Conservation (phyloP, 805 yeast species). For the Spathaspora gorwiae region DNA sequence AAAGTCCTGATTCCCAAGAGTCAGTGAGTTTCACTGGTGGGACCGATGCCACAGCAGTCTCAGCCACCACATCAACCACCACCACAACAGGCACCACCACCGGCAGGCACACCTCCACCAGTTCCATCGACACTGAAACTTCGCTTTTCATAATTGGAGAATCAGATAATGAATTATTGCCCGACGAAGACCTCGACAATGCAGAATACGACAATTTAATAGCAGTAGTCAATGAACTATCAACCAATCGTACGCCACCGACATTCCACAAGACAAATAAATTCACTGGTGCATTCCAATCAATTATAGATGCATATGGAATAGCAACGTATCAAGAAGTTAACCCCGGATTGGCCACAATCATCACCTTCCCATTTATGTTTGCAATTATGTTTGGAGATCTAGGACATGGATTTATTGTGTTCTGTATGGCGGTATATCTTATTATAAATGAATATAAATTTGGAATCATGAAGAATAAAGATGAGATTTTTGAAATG, state of each 20-base stretch:
- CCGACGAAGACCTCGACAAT: conserved; percentile 9
- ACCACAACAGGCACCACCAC: background rate
- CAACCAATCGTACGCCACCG: conserved; percentile 66
- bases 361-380: conserved; percentile 76
- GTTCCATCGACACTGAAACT: conserved; percentile 4
- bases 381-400: conserved; percentile 85
- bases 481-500: conserved; percentile 77
- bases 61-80: background rate
- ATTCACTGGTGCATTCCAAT: conserved; percentile 65
- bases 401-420: conserved; percentile 69
- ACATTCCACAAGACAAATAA: conserved; percentile 68
- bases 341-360: conserved; percentile 70
- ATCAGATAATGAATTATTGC: conserved; percentile 11
- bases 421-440: conserved; percentile 50
- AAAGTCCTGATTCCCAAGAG: conserved; percentile 16
- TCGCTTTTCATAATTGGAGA: conserved; percentile 23
- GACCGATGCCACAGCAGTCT: background rate
- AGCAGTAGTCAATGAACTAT: conserved; percentile 53
- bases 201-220: conserved; percentile 19
- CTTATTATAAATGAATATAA: conserved; percentile 53
- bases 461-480: conserved; percentile 48
- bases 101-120: background rate
- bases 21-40: background rate
- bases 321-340: conserved; percentile 72
- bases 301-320: conserved; percentile 74